These are phyloP conservation scores for Ogataea allantospora DNA, from an alignment of 805 yeast species.

Conservation along the genomic window DNA sequence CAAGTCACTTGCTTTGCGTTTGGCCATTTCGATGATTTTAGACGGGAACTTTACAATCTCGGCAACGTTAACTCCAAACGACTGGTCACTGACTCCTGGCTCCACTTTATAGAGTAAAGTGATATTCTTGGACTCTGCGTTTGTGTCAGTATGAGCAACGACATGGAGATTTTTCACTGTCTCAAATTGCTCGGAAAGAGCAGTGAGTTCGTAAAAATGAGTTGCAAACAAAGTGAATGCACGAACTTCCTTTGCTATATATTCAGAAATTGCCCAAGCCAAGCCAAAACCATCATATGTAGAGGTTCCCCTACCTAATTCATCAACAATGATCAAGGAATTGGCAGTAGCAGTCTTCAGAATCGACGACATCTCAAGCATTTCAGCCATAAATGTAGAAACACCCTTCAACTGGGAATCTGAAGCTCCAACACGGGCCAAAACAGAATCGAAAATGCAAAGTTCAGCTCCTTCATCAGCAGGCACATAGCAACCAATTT, in stretches of 20 bases:
- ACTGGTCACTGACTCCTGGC: constrained; percentile 91
- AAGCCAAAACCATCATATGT: constrained; percentile 97
- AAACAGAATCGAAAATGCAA: constrained; percentile 82
- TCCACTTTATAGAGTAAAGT: constrained; percentile 92
- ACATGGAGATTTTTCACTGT: constrained; percentile 86
- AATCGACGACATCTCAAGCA: constrained; percentile 91
- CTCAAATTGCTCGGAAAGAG: constrained; percentile 58
- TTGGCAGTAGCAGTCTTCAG: constrained; percentile 73
- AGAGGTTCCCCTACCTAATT: constrained; percentile 91
- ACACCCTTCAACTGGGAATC: constrained; percentile 97
- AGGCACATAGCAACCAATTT: constrained; percentile 88
- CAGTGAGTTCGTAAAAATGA: constrained; percentile 94
- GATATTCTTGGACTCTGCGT: constrained; percentile 54
- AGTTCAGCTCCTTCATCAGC: constrained; percentile 69
- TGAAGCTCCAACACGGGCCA: constrained; percentile 98
- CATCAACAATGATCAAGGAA: constrained; percentile 87
- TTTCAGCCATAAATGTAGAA: constrained; percentile 94
- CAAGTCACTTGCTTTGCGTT: constrained; percentile 85
- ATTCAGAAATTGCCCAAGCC: constrained; percentile 95
- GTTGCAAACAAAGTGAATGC: constrained; percentile 93
- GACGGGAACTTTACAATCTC: constrained; percentile 91
- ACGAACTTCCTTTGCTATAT: constrained; percentile 64
- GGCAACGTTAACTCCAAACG: constrained; percentile 97
- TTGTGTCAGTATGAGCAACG: constrained; percentile 78
- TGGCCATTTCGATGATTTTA: constrained; percentile 92